Evolutionary conservation across 495 filamentous ascomycete genomes (phyloP).

Genomic region (Tuber microsphaerosporum): DNA sequence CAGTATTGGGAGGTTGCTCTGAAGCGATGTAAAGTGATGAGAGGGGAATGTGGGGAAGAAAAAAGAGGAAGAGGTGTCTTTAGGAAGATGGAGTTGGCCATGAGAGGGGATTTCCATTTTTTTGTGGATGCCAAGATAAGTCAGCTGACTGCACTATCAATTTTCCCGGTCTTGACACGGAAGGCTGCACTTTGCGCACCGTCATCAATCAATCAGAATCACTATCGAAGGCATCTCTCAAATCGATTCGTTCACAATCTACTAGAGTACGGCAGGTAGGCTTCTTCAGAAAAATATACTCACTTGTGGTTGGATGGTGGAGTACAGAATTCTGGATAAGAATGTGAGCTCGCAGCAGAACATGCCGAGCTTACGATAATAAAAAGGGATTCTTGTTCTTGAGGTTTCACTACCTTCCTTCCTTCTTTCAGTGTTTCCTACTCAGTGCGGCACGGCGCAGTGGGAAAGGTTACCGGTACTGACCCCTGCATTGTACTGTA

Average conservation of each 20-base stretch:
- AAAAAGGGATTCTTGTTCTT: background rate
- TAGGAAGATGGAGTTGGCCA: constrained; percentile 12
- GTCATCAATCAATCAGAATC: background rate
- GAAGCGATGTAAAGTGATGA: constrained; percentile 8
- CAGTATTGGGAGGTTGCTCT: constrained; percentile 5
- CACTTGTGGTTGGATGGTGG: background rate
- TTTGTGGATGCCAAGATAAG: constrained; percentile 21
- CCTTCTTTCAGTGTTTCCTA: background rate
- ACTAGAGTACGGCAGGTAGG: background rate
- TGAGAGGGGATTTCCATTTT: constrained; percentile 31
- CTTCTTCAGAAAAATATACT: background rate
- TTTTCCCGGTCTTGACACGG: background rate
- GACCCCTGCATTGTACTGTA: no score
- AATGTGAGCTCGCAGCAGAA: background rate
- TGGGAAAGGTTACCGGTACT: background rate
- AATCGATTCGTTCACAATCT: constrained; percentile 4
- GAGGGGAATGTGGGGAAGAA: constrained; percentile 11
- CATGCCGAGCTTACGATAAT: background rate
- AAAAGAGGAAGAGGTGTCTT: constrained; percentile 7
- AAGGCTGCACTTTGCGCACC: background rate
- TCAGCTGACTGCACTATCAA: background rate
- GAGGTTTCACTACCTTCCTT: background rate
- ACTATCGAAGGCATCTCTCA: background rate
- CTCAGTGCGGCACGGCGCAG: background rate
- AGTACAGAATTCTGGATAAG: background rate